Percentiles rank a stretch among this genome's conserved stretches.
These are phyloP conservation scores for Raffaelea ambrosiae DNA, from an alignment of 2,329 filamentous ascomycete genomes.

Conservation along the genomic window DNA sequence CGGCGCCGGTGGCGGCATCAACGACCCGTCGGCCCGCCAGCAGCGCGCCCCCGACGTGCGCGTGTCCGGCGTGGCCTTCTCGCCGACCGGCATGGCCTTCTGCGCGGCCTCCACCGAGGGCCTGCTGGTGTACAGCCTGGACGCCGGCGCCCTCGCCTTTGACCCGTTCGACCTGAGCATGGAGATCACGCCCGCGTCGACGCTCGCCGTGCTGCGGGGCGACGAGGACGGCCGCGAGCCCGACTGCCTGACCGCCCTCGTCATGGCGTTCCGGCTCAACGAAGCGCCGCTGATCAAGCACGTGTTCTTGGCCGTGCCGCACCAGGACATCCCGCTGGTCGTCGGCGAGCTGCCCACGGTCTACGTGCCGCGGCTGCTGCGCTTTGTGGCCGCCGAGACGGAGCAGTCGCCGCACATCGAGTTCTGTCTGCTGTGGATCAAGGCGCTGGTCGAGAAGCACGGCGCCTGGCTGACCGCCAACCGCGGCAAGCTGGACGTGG, in stretches of 20 bases:
- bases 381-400: slow-evolving; percentile 79
- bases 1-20: too few relatives aligned
- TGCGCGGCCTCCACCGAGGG: slow-evolving; percentile 94
- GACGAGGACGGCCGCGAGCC: slow-evolving; percentile 34
- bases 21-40: slow-evolving; percentile 68
- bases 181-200: slow-evolving; percentile 81
- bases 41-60: slow-evolving; percentile 69
- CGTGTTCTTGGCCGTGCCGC: slow-evolving; percentile 78
- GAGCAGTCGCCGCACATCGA: slow-evolving; percentile 91
- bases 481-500: slow-evolving; percentile 69
- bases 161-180: slow-evolving; percentile 96
- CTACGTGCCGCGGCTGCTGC: slow-evolving; percentile 76
- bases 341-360: slow-evolving; percentile 73
- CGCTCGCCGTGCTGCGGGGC: slow-evolving; percentile 56
- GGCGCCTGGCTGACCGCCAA: slow-evolving; percentile 80
- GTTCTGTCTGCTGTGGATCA: slow-evolving; percentile 90
- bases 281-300: slow-evolving; percentile 71
- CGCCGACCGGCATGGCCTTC: slow-evolving; percentile 81
- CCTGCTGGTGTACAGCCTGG: slow-evolving; percentile 84
- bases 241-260: slow-evolving; percentile 83
- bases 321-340: slow-evolving; percentile 65
- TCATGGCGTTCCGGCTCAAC: slow-evolving; percentile 97
- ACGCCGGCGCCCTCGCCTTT: slow-evolving; percentile 67
- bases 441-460: slow-evolving; percentile 71
- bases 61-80: slow-evolving; percentile 77